Base-by-base conservation (phyloP, 2,329 filamentous ascomycete species). In the Xylariaceae sp. region DNA sequence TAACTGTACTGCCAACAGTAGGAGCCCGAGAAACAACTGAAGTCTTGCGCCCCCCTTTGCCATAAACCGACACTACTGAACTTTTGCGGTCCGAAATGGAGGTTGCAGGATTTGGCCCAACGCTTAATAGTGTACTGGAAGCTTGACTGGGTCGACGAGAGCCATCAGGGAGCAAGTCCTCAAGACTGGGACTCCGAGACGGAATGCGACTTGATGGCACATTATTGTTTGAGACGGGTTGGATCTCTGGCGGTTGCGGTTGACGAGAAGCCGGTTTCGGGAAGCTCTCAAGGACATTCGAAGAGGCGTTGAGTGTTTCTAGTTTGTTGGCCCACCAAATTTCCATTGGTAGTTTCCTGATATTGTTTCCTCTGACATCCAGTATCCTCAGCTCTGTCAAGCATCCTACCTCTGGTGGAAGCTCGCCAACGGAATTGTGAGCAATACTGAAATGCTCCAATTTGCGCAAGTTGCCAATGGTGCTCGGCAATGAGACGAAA, bases 251-350 rank as follows among this genome's bases (percentile, higher is more conserved):
- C 8, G 81, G 74, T 54, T 88, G 85, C 15, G 86, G 83, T 51
- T 85, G 78, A 52, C 90, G 85, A 7, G 88, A 88, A 1, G 87
- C 82, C 18, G 90, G 90, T 71, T 96, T 97, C 0, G 94, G 94
- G 71, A 99, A 97, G 47, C 84, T 86, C 54, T 92, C 88, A 17
- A 99, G 80, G 5, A 97, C 88, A 67, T 99, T 99, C 9, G 94
- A 97, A 0, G 93, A 97, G 10, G 96, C 87, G 68, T 99, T 99
- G 60, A 99, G 82, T 0, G 88, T 93, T 73, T 97, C 92, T 57
- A 99, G 76, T 71, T 88, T 92, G 67, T 88, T 88, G 55, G 93
- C 93, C 80, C 90, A 93, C 94, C 94, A 99, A n/a, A 99, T 82
- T 71, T 99, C 94, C 70, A 90, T 85, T 1, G 94, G 94, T 37